Evolutionary conservation across 1,284 basidiomycete genomes (phyloP).

Genomic region (Puccinia coronata): DNA sequence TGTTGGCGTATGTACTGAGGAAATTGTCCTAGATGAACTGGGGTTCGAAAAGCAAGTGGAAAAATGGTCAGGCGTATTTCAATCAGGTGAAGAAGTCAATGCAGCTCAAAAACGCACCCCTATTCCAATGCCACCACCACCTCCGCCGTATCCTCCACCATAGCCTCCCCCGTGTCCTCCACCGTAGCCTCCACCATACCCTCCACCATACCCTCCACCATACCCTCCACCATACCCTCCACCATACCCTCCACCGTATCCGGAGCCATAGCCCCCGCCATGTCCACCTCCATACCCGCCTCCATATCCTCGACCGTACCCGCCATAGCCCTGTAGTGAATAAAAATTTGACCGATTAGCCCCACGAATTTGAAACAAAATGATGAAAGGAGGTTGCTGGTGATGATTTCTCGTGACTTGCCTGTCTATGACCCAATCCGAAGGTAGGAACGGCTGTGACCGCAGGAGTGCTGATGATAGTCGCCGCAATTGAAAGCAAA

Average conservation of each 20-base stretch:
- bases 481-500: neutral
- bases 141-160: neutral
- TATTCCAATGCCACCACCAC: neutral
- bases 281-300: neutral
- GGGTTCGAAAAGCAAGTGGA: too few relatives aligned
- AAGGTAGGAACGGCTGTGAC: neutral
- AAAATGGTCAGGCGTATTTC: too few relatives aligned
- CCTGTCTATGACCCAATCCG: neutral
- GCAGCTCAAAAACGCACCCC: too few relatives aligned
- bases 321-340: neutral
- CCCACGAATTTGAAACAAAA: too few relatives aligned
- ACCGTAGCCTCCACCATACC: neutral
- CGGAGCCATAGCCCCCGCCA: neutral
- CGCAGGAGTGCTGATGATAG: neutral
- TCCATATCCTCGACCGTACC: neutral
- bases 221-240: neutral
- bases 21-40: too few relatives aligned
- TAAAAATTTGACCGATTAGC: neutral
- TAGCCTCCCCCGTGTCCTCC: neutral
- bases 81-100: neutral
- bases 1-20: too few relatives aligned
- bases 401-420: neutral
- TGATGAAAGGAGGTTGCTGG: too few relatives aligned
- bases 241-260: neutral
- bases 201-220: neutral